Evolutionary conservation across 2,329 filamentous ascomycete genomes (phyloP).

Genomic region (Cercospora janseana): DNA sequence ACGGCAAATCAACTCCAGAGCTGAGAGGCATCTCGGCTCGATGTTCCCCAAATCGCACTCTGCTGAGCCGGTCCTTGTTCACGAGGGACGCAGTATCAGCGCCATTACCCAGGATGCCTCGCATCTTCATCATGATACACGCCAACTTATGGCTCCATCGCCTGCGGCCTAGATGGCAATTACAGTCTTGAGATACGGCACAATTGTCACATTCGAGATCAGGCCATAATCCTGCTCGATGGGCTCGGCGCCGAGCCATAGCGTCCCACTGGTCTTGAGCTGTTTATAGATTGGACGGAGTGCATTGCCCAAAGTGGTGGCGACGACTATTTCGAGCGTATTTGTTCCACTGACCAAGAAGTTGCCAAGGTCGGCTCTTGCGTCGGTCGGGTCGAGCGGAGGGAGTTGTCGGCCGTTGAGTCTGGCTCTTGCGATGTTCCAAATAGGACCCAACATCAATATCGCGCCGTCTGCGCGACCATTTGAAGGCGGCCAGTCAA

Average conservation of each 20-base stretch:
- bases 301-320: constrained; percentile 38
- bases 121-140: no score
- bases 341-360: constrained; percentile 33
- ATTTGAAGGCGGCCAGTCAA: constrained; percentile 29
- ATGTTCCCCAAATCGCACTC: no score
- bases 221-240: constrained; percentile 20
- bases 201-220: constrained; percentile 17
- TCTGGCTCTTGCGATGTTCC: constrained; percentile 34
- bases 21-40: no score
- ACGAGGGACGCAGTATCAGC: no score
- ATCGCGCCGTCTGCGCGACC: constrained; percentile 27
- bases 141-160: no score
- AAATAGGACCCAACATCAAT: constrained; percentile 33
- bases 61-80: no score
- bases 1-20: no score
- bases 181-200: constrained; percentile 15
- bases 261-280: constrained; percentile 18
- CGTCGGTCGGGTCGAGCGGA: constrained; percentile 36
- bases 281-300: constrained; percentile 15
- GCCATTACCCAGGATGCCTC: no score
- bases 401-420: constrained; percentile 35
- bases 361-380: constrained; percentile 28
- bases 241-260: constrained; percentile 18
- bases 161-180: constrained; percentile 7
- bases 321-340: constrained; percentile 33